Base-by-base conservation (phyloP, 23 red algal genomes). In the Chondrus crispus region DNA sequence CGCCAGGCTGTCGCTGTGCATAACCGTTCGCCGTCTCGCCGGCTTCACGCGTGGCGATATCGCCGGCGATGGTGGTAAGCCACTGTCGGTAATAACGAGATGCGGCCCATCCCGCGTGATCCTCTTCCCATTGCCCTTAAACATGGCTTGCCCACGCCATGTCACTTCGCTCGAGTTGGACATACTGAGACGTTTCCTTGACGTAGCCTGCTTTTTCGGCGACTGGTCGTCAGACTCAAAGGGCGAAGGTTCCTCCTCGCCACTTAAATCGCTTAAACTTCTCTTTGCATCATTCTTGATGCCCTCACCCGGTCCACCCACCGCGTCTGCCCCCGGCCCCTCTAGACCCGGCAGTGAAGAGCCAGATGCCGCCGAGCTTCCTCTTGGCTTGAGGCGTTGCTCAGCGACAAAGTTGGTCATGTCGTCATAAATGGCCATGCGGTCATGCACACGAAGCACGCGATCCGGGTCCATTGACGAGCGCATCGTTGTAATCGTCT, bases 391-490 rank as follows among this genome's bases (percentile, higher is more conserved):
- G 26, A 66, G 18, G 9, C 60, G 26, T 11, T 92, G 77, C 42
- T 81, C 46, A 24, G 52, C 86, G 19, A 92, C 79, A 92, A 84
- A 92, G 41, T 32, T 74, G 46, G 47, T 26, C 89, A 92, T 92
- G 52, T 92, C 89, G 47, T 84, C 79, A 6, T 83, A 74, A 49
- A 92, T 92, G 35, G 76, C 89, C 89, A 92, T 72, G 7, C 79
- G 54, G 66, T 92, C 89, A 68, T 82, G 77, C 29, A 79, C 76
- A 4, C 62, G 28, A 18, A 94, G 83, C 69, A 87, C 74, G 6
- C 82, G 82, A 63, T 94, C 92, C 10, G 92, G 92, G 39, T 94
- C 92, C 73, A 94, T 87, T 5, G 75, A 85, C 9, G 82, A 82
- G 24, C 92, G 92, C 92, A 94, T 82, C 32, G 62, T 46, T 19